Evolutionary conservation across 169 alveolate genomes (phyloP).

Genomic region (Eimeria praecox): DNA sequence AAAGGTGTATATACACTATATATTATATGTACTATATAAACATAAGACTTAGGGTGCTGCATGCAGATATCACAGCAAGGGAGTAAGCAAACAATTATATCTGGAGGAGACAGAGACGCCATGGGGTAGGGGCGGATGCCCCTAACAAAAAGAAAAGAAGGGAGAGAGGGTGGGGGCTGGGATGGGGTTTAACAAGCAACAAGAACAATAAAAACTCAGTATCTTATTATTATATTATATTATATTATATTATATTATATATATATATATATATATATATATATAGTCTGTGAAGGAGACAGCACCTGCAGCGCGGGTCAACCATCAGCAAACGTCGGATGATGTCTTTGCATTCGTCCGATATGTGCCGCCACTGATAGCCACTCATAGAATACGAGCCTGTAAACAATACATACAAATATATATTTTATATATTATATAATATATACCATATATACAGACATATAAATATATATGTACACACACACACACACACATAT

Average conservation of each 20-base stretch:
- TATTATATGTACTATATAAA: too few species aligned
- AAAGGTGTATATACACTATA: too few species aligned
- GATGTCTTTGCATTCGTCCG: slow-evolving; percentile 95
- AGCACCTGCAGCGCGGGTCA: slow-evolving; percentile 66
- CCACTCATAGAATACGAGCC: slow-evolving; percentile 86
- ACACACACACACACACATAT: not conserved
- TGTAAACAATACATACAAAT: not conserved
- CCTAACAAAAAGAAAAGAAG: too few species aligned
- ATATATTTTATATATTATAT: not conserved
- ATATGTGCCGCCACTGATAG: slow-evolving; percentile 90
- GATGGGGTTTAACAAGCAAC: too few species aligned
- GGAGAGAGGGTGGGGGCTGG: too few species aligned
- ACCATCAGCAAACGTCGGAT: slow-evolving; percentile 91
- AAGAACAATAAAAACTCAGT: not conserved
- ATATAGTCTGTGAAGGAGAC: not conserved
- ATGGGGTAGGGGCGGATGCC: too few species aligned
- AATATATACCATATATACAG: not conserved
- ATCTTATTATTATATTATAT: too few species aligned
- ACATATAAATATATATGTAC: not conserved
- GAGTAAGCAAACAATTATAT: too few species aligned
- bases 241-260: too few species aligned
- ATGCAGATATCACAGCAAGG: too few species aligned
- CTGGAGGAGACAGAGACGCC: too few species aligned
- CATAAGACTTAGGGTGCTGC: too few species aligned
- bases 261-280: not conserved